phyloP scores from a whole-genome alignment of 208 protist genomes.

The Crithidia fasciculata region DNA sequence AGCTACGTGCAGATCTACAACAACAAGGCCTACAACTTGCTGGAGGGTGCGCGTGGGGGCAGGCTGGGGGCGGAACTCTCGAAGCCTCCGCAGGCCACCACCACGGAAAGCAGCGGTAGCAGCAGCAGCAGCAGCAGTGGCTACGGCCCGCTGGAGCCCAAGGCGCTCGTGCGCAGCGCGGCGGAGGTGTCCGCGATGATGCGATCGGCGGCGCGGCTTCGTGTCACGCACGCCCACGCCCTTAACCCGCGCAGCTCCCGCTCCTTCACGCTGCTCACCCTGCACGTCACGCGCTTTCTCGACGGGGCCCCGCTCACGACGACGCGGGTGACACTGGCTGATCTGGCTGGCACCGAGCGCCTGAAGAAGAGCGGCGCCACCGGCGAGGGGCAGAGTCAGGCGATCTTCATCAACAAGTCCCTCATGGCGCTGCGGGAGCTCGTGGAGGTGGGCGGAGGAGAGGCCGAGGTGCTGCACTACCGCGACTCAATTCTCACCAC shows the following conservation, averaged over 20 bases:
- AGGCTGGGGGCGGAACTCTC: constrained; percentile 30
- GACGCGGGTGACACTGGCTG: constrained; percentile 80
- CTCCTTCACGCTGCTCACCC: constrained; percentile 64
- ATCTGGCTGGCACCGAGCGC: constrained; percentile 94
- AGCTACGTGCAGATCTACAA: constrained; percentile 85
- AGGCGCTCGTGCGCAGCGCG: constrained; percentile 43
- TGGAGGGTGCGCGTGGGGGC: constrained; percentile 28
- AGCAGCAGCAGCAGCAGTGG: neutral
- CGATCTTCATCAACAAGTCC: constrained; percentile 92
- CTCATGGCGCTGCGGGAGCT: constrained; percentile 88
- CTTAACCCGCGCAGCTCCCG: constrained; percentile 73
- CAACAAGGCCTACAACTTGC: constrained; percentile 73
- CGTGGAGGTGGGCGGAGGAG: constrained; percentile 41
- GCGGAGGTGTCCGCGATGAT: constrained; percentile 38
- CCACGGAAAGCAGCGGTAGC: constrained; percentile 2
- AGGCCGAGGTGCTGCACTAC: constrained; percentile 46
- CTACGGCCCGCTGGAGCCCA: constrained; percentile 46
- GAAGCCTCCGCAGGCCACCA: constrained; percentile 21
- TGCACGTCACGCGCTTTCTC: constrained; percentile 68
- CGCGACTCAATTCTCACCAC: constrained; percentile 67
- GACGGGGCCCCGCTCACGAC: constrained; percentile 60
- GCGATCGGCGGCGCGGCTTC: constrained; percentile 38
- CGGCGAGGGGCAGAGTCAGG: constrained; percentile 83
- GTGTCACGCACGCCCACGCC: constrained; percentile 50
- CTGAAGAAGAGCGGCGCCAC: constrained; percentile 80